Evolutionary conservation across 306 rosid genomes (phyloP).

Genomic region (Lathyrus aphaca): DNA sequence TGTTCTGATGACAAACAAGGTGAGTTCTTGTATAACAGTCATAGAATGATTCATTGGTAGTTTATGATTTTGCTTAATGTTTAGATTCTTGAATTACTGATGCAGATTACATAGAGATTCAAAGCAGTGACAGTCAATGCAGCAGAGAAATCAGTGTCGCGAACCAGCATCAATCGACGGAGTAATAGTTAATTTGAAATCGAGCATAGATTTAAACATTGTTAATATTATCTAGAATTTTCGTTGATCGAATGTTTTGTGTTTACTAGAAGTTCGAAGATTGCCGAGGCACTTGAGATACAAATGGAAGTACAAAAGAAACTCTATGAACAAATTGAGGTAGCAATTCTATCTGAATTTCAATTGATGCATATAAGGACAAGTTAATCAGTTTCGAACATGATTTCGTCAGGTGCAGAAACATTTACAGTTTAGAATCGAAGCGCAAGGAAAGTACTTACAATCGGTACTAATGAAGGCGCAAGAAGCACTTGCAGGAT

Average conservation of each 20-base stretch:
- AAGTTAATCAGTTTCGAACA: conserved; percentile 23
- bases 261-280: conserved; percentile 62
- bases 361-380: conserved; percentile 20
- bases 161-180: conserved; percentile 52
- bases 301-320: conserved; percentile 90
- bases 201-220: conserved; percentile 15
- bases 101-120: conserved; percentile 62
- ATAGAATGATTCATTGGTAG: conserved; percentile 21
- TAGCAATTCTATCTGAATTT: conserved; percentile 18
- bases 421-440: conserved; percentile 86
- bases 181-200: conserved; percentile 65
- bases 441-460: conserved; percentile 94
- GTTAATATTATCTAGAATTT: no score
- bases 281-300: conserved; percentile 76
- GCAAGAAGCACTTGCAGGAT: conserved; percentile 78
- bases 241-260: conserved; percentile 40
- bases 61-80: conserved; percentile 22
- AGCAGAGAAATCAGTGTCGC: conserved; percentile 52
- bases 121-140: conserved; percentile 52
- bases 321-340: conserved; percentile 89
- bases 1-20: conserved; percentile 67
- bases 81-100: conserved; percentile 11
- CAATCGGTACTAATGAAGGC: conserved; percentile 88
- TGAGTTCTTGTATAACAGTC: conserved; percentile 31
- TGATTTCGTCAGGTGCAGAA: conserved; percentile 79